Evolutionary conservation across 2,329 filamentous ascomycete genomes (phyloP).

Genomic region (Amauroascus niger): DNA sequence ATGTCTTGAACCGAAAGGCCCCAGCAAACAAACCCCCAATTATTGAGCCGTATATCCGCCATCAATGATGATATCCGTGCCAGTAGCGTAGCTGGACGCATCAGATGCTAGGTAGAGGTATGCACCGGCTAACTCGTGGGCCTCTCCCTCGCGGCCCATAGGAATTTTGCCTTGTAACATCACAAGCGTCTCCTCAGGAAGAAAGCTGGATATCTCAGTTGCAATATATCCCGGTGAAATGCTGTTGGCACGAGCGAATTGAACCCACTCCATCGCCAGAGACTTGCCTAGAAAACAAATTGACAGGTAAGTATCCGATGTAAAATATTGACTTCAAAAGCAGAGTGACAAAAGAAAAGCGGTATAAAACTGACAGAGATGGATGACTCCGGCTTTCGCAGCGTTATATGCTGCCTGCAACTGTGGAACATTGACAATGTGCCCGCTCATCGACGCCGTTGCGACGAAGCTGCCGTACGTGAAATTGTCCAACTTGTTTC

Average conservation of each 20-base stretch:
- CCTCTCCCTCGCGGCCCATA: conserved; percentile 64
- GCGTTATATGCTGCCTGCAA: conserved; percentile 64
- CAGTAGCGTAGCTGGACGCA: conserved; percentile 73
- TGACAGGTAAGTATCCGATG: not conserved
- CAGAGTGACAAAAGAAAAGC: not conserved
- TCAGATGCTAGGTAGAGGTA: conserved; percentile 75
- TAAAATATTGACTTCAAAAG: not conserved
- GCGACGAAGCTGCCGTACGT: conserved; percentile 62
- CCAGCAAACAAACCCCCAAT: not conserved
- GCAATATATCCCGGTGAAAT: conserved; percentile 67
- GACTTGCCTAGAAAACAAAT: conserved; percentile 54
- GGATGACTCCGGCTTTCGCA: conserved; percentile 54
- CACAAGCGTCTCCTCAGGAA: conserved; percentile 55
- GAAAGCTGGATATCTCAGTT: conserved; percentile 61
- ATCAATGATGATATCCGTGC: conserved; percentile 62
- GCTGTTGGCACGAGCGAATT: conserved; percentile 62
- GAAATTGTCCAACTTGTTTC: conserved; percentile 52
- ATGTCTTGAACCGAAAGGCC: not conserved
- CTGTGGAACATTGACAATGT: conserved; percentile 69
- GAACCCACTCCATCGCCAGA: conserved; percentile 66
- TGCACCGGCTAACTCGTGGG: conserved; percentile 69
- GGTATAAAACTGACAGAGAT: conserved; percentile 33
- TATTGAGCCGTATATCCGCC: conserved; percentile 50
- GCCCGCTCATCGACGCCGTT: conserved; percentile 68
- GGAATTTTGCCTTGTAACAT: conserved; percentile 71